A percentile compares a stretch with the other conserved stretches of the same genome.
Evolutionary conservation across 768 basidiomycete species (phyloP).

Genomic region (Mycena latifolia): DNA sequence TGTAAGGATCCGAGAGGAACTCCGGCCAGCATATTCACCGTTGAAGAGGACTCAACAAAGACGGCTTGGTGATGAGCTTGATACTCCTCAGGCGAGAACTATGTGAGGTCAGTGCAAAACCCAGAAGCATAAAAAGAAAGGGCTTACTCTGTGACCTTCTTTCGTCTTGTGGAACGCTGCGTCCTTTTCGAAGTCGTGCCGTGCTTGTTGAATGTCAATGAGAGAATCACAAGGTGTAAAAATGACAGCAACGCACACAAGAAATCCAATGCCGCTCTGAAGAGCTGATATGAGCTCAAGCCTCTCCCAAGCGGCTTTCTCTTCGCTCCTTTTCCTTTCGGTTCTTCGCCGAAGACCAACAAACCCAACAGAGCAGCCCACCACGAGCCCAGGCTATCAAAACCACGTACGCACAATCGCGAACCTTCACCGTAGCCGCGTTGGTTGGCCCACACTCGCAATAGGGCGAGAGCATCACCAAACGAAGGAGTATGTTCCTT

Average conservation of each 20-base stretch:
- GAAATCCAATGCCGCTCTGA: slow-evolving; percentile 88
- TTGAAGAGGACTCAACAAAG: slow-evolving; percentile 84
- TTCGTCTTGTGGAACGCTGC: slow-evolving; percentile 70
- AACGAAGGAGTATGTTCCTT: slow-evolving; percentile 74
- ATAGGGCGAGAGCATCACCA: slow-evolving; percentile 78
- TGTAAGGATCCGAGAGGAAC: slow-evolving; percentile 84
- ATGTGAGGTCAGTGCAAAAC: slow-evolving; percentile 8
- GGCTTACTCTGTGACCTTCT: slow-evolving; percentile 66
- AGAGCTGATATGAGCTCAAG: slow-evolving; percentile 91
- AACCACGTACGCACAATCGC: slow-evolving; percentile 73
- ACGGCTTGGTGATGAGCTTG: slow-evolving; percentile 61
- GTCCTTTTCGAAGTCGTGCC: slow-evolving; percentile 72
- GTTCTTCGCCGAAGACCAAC: slow-evolving; percentile 77
- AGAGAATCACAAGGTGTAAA: neutral
- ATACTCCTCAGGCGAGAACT: slow-evolving; percentile 76
- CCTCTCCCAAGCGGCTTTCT: slow-evolving; percentile 80
- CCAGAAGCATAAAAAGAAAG: slow-evolving; percentile 9
- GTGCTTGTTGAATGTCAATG: slow-evolving; percentile 59
- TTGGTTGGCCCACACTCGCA: slow-evolving; percentile 93
- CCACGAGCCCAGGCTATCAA: slow-evolving; percentile 74
- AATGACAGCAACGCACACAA: slow-evolving; percentile 64
- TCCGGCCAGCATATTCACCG: slow-evolving; percentile 80
- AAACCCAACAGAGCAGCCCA: slow-evolving; percentile 76
- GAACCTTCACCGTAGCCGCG: slow-evolving; percentile 79
- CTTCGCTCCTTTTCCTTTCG: slow-evolving; percentile 48